Evolutionary conservation across 1,284 basidiomycete species (phyloP), one percentile per base, ranked within the genome.

Genomic region (Ganoderma meredithae): DNA sequence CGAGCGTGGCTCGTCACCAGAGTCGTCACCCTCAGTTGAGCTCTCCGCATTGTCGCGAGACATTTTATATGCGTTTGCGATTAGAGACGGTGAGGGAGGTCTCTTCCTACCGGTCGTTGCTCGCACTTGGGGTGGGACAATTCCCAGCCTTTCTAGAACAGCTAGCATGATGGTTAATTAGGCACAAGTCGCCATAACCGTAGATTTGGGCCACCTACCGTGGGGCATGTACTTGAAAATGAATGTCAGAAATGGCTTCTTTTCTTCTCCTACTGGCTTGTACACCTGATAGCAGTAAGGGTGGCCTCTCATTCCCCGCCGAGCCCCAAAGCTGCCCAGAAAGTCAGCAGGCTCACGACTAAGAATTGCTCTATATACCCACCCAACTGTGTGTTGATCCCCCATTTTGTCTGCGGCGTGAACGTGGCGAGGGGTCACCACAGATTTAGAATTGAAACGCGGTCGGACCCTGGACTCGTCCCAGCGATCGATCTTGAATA

Each of bases 241-340:
- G 22, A 62, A 62, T 44, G 33, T 36, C 36, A 62, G 17, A 19
- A 62, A 49, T 0, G 60, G 60, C 44, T 17, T 15, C 10, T n/a
- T 31, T 8, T 49, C 44, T 17, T 62, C 31, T 8, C 44, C 44
- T 13, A 52, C 31, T 19, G 60, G 60, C 4, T 36, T 58, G 33
- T 36, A 58, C n/a, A 58, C 55, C 55, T 58, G 55, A n/a, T n/a
- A 58, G 55, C 55, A 39, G n/a, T 15, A n/a, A 19, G 55, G 10
- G 9, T 58, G 39, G 0, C 33, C 33, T 22, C 12, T n/a, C 55
- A 58, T 36, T n/a, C 1, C 3, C 33, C 36, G 33, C n/a, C 55
- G 55, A 15, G 55, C 2, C 33, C 55, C 55, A n/a, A 58, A 58
- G 33, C 55, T 58, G 36, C 5, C 33, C 13, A 15, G n/a, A 19